phyloP scores from a whole-genome alignment of 2,329 filamentous ascomycete genomes.

The Berkeleyomyces rouxiae region DNA sequence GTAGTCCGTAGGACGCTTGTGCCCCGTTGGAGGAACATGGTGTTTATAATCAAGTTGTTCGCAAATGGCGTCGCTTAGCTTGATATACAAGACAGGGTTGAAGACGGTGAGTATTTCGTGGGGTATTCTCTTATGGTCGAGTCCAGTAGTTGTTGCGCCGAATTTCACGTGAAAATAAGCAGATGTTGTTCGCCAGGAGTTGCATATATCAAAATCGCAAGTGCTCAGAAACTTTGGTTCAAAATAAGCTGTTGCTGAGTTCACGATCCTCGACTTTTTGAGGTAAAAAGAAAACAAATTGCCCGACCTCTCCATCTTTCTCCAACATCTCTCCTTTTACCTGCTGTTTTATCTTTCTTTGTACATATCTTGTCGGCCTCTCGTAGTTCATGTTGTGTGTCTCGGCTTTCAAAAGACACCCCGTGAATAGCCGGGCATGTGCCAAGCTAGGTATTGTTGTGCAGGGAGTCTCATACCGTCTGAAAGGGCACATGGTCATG shows the following conservation, averaged over 20 bases:
- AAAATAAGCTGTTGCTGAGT: background rate
- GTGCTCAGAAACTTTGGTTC: background rate
- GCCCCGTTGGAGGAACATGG: constrained; percentile 39
- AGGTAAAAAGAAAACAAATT: background rate
- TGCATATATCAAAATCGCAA: background rate
- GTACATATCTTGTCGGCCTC: background rate
- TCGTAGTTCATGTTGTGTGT: background rate
- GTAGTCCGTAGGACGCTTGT: constrained; percentile 28
- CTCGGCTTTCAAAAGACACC: constrained; percentile 3
- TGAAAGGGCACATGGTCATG: background rate
- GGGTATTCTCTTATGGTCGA: background rate
- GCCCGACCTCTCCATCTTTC: background rate
- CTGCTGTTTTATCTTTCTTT: background rate
- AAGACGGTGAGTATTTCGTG: no score
- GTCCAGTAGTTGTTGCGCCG: background rate
- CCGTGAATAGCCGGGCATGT: constrained; percentile 5
- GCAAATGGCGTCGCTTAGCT: background rate
- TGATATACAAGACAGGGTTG: no score
- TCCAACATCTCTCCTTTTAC: background rate
- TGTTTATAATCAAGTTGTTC: background rate
- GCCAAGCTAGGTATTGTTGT: background rate
- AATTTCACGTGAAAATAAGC: background rate
- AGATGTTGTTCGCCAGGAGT: background rate
- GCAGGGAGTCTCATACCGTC: background rate
- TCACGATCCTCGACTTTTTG: background rate